Evolutionary conservation across 805 yeast species (phyloP).

Genomic region (Barnettozyma sp.): DNA sequence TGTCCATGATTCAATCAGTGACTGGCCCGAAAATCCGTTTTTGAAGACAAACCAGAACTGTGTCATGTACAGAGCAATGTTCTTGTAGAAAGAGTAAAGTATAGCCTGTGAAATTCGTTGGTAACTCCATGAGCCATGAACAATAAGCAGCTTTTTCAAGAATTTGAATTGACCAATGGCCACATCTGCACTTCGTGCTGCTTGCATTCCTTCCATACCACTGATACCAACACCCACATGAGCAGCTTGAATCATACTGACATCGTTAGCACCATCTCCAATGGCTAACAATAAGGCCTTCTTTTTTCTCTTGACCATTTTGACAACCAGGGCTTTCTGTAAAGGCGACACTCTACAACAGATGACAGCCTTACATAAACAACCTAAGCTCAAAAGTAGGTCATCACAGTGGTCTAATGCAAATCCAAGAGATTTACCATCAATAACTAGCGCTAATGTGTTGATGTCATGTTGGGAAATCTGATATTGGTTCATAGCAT

Average conservation of each 20-base stretch:
- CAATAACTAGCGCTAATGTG: slow-evolving; percentile 84
- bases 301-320: slow-evolving; percentile 81
- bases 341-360: slow-evolving; percentile 98
- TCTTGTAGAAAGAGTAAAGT: slow-evolving; percentile 90
- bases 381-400: slow-evolving; percentile 69
- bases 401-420: slow-evolving; percentile 86
- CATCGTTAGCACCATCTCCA: slow-evolving; percentile 99
- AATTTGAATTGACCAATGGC: slow-evolving; percentile 94
- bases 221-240: slow-evolving; percentile 99
- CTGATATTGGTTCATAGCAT: slow-evolving; percentile 63
- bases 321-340: slow-evolving; percentile 94
- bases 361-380: slow-evolving; percentile 88
- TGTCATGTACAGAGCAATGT: slow-evolving; percentile 92
- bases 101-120: slow-evolving; percentile 91
- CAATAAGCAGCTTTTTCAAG: slow-evolving; percentile 73
- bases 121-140: slow-evolving; percentile 97
- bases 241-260: slow-evolving; percentile 98
- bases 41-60: slow-evolving; percentile 97
- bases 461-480: slow-evolving; percentile 62
- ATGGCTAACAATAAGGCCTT: slow-evolving; percentile 74
- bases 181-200: slow-evolving; percentile 95
- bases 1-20: slow-evolving; percentile 96
- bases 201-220: slow-evolving; percentile 99
- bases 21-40: slow-evolving; percentile 91
- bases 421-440: slow-evolving; percentile 83